A percentile compares a stretch with the other conserved stretches of the same genome.
These are phyloP conservation scores for Podosphaera xanthii DNA, from an alignment of 2,329 filamentous ascomycete species.

Conservation along the genomic window DNA sequence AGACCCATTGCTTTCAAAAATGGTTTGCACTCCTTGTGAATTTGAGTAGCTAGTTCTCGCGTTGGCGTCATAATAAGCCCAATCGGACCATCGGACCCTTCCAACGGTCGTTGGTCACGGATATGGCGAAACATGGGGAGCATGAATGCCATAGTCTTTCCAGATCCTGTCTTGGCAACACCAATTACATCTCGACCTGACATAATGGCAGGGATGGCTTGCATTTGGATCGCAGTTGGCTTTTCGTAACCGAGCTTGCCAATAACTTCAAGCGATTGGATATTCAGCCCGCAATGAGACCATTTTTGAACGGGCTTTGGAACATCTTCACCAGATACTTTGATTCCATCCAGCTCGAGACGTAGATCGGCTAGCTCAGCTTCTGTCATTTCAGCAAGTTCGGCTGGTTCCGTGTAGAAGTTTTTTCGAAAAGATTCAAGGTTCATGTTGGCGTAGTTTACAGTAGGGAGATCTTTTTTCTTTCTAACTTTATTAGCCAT, in stretches of 20 bases:
- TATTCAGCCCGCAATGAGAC: conserved; percentile 80
- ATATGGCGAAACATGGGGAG: conserved; percentile 97
- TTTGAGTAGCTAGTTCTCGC: conserved; percentile 79
- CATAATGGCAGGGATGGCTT: conserved; percentile 88
- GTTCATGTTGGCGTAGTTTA: conserved; percentile 71
- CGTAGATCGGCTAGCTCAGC: conserved; percentile 64
- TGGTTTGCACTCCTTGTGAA: conserved; percentile 82
- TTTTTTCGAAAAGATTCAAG: conserved; percentile 75
- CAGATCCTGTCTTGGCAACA: conserved; percentile 91
- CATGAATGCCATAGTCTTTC: conserved; percentile 88
- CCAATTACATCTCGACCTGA: conserved; percentile 88
- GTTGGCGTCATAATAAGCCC: conserved; percentile 84
- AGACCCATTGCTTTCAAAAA: conserved; percentile 74
- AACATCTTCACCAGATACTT: conserved; percentile 67
- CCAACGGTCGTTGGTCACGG: conserved; percentile 69
- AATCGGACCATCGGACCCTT: conserved; percentile 68
- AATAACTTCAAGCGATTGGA: conserved; percentile 71
- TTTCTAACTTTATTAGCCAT: conserved; percentile 40
- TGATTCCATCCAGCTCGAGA: conserved; percentile 82
- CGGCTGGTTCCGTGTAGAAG: conserved; percentile 80
- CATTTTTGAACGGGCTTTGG: conserved; percentile 91
- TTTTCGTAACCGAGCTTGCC: conserved; percentile 61
- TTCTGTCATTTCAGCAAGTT: conserved; percentile 62
- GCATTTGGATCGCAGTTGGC: conserved; percentile 84
- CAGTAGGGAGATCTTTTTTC: conserved; percentile 80